Percentiles rank a stretch among this genome's conserved stretches.
These are phyloP conservation scores for Penicillium sp. DNA, from an alignment of 2,329 filamentous ascomycete genomes.

Conservation along the genomic window DNA sequence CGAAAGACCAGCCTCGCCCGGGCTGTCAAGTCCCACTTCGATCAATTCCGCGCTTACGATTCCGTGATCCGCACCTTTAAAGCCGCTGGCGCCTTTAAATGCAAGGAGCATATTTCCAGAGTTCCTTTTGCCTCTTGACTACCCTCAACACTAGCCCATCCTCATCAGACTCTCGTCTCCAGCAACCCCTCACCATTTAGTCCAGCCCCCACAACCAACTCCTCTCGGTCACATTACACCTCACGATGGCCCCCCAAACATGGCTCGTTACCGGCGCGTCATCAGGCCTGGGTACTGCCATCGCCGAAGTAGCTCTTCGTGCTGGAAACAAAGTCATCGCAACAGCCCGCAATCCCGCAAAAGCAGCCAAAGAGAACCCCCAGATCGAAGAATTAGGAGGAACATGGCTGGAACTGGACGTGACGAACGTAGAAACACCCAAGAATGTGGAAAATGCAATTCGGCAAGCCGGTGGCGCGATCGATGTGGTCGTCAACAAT, in stretches of 20 bases:
- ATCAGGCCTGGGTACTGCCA: slow-evolving; percentile 26
- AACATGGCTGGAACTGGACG: slow-evolving; percentile 22
- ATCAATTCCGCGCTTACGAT: neutral
- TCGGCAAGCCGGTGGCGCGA: slow-evolving; percentile 3
- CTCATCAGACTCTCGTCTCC: neutral
- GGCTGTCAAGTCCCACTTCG: neutral
- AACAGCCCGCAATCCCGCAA: slow-evolving; percentile 29
- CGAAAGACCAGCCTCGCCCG: neutral
- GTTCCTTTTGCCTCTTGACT: neutral
- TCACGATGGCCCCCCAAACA: slow-evolving; percentile 15
- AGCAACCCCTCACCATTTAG: neutral
- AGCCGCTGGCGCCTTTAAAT: neutral
- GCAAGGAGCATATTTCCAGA: neutral
- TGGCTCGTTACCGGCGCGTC: slow-evolving; percentile 31
- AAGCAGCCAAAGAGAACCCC: slow-evolving; percentile 22
- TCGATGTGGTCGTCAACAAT: slow-evolving; percentile 28
- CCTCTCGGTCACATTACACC: too few species aligned
- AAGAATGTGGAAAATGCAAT: slow-evolving; percentile 14
- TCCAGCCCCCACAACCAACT: neutral
- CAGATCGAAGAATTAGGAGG: slow-evolving; percentile 24
- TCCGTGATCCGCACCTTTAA: neutral
- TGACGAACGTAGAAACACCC: slow-evolving; percentile 10
- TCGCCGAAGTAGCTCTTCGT: slow-evolving; percentile 26
- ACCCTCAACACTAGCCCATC: too few species aligned
- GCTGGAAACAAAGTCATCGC: slow-evolving; percentile 31